phyloP scores from a whole-genome alignment of 495 filamentous ascomycete genomes.

The Aspergillus asperescens region DNA sequence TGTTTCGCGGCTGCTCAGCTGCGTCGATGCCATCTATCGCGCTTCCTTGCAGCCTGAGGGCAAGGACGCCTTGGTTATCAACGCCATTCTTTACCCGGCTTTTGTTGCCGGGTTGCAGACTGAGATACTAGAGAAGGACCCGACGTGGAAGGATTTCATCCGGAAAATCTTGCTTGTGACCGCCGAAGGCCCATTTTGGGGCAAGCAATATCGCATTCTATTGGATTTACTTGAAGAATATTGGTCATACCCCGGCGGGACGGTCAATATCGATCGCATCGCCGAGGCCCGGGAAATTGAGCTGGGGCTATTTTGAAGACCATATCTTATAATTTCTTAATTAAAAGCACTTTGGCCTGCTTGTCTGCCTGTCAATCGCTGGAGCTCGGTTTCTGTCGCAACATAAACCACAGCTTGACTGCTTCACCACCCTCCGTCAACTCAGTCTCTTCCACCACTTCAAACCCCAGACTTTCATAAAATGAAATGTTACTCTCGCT shows the following conservation, averaged over 20 bases:
- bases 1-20: slow-evolving; percentile 28
- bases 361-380: too few species aligned
- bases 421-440: slow-evolving; percentile 16
- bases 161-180: neutral
- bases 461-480: slow-evolving; percentile 26
- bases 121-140: slow-evolving; percentile 16
- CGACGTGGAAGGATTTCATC: slow-evolving; percentile 21
- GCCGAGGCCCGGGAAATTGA: slow-evolving; percentile 25
- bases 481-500: slow-evolving; percentile 22
- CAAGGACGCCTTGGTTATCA: slow-evolving; percentile 24
- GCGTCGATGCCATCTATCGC: slow-evolving; percentile 27
- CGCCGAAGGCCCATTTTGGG: neutral
- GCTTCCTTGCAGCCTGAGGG: slow-evolving; percentile 7
- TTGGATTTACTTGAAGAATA: slow-evolving; percentile 27
- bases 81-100: slow-evolving; percentile 28
- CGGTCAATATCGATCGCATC: slow-evolving; percentile 21
- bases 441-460: slow-evolving; percentile 21
- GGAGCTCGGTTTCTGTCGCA: slow-evolving; percentile 6
- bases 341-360: too few species aligned
- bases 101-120: slow-evolving; percentile 27
- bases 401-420: slow-evolving; percentile 28
- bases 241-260: slow-evolving; percentile 20
- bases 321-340: too few species aligned
- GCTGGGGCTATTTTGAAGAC: slow-evolving; percentile 25
- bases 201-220: slow-evolving; percentile 6